Base-by-base conservation (phyloP, 1,284 basidiomycete genomes). In the Sporisorium reilianum region DNA sequence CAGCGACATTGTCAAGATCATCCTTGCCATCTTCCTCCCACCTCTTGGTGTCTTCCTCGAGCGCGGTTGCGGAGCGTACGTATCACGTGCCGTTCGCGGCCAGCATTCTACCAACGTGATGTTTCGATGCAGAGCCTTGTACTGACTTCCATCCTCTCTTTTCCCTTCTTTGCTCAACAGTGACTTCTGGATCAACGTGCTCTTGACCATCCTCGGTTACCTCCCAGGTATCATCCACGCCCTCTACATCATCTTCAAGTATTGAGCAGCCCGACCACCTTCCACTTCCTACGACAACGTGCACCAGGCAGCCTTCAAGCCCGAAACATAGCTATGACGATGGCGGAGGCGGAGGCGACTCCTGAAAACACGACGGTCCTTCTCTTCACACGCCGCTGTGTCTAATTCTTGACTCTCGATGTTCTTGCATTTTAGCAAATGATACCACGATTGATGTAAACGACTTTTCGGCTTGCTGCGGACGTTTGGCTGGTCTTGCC, bases 201-300 rank as follows among this genome's bases (percentile, higher is more conserved):
- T 79, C 44, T 64, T 79, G 57, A 79, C 75, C 55, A 80, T 80
- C 52, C 78, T 80, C 38, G 79, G 79, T 65, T 80, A 70, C 55
- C 20, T 71, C 25, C 72, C 79, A 23, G 79, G 79, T 63, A 80
- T 80, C 75, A 75, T 80, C 63, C 77, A 79, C 75, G 79, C 79
- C 38, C 68, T 80, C 44, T 80, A 80, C 77, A 71, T 80, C 62
- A 80, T 80, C 64, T 73, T 80, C 77, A 78, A 75, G 59, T 79
- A 77, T 50, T 79, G 61, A 70, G 65, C 55, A 58, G 16, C 6
- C 34, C 14, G 11, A 3, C n/a, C n/a, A 23, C 30, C 25, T 49
- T 34, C 14, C 48, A 16, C 11, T 22, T 44, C n/a, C 25, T 32
- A 51, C 22, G 26, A 36, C 25, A 3, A 28, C n/a, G 26, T 41